These are phyloP conservation scores for Quercus lobata DNA, from an alignment of 331 rosid genomes.

Conservation along the genomic window DNA sequence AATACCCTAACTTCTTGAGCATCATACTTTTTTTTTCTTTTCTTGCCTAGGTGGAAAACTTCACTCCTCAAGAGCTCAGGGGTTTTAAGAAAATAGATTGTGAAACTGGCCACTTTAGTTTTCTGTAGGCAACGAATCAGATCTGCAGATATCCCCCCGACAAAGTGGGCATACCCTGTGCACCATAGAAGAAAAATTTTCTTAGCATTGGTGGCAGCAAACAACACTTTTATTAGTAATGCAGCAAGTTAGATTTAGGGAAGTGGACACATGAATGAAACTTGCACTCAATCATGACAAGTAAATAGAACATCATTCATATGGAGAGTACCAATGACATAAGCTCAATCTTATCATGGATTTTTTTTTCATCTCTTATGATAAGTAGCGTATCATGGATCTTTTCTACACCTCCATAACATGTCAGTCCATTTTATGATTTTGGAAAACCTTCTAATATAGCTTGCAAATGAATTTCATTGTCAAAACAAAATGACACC, in stretches of 20 bases:
- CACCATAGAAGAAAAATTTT: neutral
- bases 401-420: neutral
- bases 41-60: constrained; percentile 18
- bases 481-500: neutral
- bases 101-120: constrained; percentile 32
- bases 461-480: neutral
- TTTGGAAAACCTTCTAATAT: neutral
- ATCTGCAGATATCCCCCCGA: constrained; percentile 80
- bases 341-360: no score
- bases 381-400: neutral
- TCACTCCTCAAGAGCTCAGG: constrained; percentile 4
- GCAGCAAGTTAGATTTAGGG: neutral
- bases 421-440: neutral
- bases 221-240: constrained; percentile 2
- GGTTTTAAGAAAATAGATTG: constrained; percentile 15
- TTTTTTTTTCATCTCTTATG: no score
- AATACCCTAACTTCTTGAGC: constrained; percentile 38
- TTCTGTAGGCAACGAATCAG: constrained; percentile 43
- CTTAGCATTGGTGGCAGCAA: constrained; percentile 16
- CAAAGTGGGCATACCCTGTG: constrained; percentile 99
- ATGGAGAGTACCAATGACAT: no score
- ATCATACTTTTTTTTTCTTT: neutral
- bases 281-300: neutral
- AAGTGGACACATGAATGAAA: neutral
- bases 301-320: neutral